Base-by-base conservation (phyloP, 352 stramenopile species). In the Phytophthora quininea region DNA sequence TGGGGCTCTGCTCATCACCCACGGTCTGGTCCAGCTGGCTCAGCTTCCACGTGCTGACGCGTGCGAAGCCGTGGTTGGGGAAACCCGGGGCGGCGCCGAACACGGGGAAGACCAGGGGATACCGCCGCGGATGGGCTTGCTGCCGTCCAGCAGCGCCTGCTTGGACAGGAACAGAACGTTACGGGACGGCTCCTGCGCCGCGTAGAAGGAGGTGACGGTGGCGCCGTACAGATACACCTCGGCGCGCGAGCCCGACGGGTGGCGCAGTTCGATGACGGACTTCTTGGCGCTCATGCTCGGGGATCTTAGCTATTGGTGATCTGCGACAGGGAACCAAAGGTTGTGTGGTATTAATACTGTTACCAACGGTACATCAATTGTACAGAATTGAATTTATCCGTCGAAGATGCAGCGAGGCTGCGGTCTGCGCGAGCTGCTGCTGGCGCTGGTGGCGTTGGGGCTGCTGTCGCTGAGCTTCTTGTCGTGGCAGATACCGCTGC, bases 51-150 rank as follows among this genome's bases (percentile, higher is more conserved):
- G 91, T 54, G 32, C 71, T 85, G 5, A 77, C 90, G 40, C 97
- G 90, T 37, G 95, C 89, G 73, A 99, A 98, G 32, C 97, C 97
- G 81, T 99, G 97, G 69, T 97, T 96, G 1, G 91, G 91, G 65
- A 97, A 97, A 7, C 81, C 85, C n/a, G 79, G 60, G 6, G 84
- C 86, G 40, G 74, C 79, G 57, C 96, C 96, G 73, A 99, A 99
- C 53, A 98, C 91, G 35, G 97, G 97, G 80, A 99, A 99, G 42
- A 98, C 96, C 24, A 99, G 72, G 35, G 97, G 50, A 99, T 98
- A 35, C 96, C 96, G 58, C 97, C 97, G 40, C 97, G 91, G 66
- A 99, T 98, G 35, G 96, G 86, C 70, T 98, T 98, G 58, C 71
- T 90, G 57, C 95, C 91, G 73, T 99, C 89, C 42, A 98, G 70